Evolutionary conservation across 441 rosid species (phyloP).

Genomic region (Kokia cookei): DNA sequence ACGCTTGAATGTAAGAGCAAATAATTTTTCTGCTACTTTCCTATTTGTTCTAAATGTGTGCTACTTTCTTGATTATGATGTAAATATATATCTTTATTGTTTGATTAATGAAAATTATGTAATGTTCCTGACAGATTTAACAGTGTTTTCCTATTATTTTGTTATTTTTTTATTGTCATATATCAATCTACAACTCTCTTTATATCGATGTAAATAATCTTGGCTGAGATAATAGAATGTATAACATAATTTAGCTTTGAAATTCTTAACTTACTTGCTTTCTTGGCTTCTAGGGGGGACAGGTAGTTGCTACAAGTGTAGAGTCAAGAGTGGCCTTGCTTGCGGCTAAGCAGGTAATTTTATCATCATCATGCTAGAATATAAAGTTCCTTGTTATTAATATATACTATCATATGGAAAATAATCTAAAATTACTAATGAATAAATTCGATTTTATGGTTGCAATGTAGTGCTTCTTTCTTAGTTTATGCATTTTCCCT

Average conservation of each 20-base stretch:
- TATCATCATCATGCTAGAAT: neutral
- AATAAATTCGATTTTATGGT: neutral
- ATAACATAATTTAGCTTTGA: neutral
- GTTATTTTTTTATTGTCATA: neutral
- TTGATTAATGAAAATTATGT: neutral
- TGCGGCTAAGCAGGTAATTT: slow-evolving; percentile 74
- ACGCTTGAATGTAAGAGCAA: neutral
- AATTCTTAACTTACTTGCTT: slow-evolving; percentile 1
- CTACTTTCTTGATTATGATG: neutral
- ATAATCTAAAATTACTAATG: neutral
- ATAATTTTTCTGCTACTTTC: neutral
- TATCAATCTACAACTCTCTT: slow-evolving; percentile 1
- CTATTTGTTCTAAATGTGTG: neutral
- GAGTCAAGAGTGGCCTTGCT: slow-evolving; percentile 81
- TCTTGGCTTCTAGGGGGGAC: slow-evolving; percentile 56
- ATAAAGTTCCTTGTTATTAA: neutral
- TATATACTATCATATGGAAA: neutral
- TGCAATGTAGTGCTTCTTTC: neutral
- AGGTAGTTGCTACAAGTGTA: slow-evolving; percentile 63
- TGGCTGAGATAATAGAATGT: neutral
- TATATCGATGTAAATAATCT: neutral
- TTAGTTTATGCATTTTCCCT: neutral
- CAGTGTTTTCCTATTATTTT: neutral
- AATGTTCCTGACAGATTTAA: neutral
- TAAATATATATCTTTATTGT: neutral